Percentiles rank a stretch among this genome's conserved stretches.
phyloP scores from a whole-genome alignment of 2,329 filamentous ascomycete genomes.

The Scedosporium apiospermum region DNA sequence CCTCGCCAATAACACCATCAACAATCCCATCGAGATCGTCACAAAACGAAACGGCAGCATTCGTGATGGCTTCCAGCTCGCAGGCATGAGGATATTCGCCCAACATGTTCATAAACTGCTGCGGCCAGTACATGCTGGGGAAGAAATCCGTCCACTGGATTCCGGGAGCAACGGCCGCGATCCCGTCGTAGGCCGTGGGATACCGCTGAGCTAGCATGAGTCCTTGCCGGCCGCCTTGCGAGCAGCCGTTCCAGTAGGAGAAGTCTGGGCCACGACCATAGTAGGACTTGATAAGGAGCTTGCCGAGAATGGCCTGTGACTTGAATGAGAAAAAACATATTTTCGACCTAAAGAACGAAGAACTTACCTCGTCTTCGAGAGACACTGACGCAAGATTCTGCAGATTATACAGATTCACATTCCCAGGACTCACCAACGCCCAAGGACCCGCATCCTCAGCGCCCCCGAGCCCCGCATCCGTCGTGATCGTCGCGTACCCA shows the following conservation, averaged over 20 bases:
- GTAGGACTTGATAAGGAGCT: slow-evolving; percentile 28
- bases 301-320: slow-evolving; percentile 26
- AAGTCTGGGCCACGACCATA: slow-evolving; percentile 26
- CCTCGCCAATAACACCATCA: slow-evolving; percentile 36
- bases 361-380: slow-evolving; percentile 17
- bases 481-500: slow-evolving; percentile 13
- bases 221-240: slow-evolving; percentile 46
- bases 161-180: slow-evolving; percentile 36
- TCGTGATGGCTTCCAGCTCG: slow-evolving; percentile 27
- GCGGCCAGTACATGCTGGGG: slow-evolving; percentile 12
- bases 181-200: slow-evolving; percentile 43
- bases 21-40: slow-evolving; percentile 36
- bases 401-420: slow-evolving; percentile 15
- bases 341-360: too few species aligned
- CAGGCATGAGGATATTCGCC: slow-evolving; percentile 28
- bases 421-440: slow-evolving; percentile 1
- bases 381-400: slow-evolving; percentile 17
- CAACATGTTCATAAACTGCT: slow-evolving; percentile 14
- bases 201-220: slow-evolving; percentile 40
- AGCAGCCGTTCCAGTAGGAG: slow-evolving; percentile 43
- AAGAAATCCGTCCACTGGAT: slow-evolving; percentile 24
- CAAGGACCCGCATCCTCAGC: background rate
- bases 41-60: slow-evolving; percentile 35
- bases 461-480: slow-evolving; percentile 12
- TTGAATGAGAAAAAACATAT: background rate